Percentiles rank a stretch among this genome's conserved stretches.
These are phyloP conservation scores for Inga leiocalycina DNA, from an alignment of 306 rosid species.

Conservation along the genomic window DNA sequence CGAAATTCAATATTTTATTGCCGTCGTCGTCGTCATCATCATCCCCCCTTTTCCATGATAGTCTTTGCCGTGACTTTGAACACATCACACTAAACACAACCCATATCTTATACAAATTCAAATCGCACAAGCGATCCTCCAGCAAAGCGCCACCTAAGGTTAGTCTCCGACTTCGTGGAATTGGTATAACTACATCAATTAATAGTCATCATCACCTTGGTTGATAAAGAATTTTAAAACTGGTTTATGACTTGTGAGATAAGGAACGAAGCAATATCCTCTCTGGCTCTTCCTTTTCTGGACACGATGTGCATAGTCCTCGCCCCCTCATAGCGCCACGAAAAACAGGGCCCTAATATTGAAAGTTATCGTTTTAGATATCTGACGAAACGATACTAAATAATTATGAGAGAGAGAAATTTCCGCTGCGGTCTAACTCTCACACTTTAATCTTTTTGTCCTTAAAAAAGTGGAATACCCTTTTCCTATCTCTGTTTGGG, in stretches of 20 bases:
- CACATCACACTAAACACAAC: background rate
- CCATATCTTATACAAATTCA: background rate
- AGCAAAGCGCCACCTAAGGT: slow-evolving; percentile 20
- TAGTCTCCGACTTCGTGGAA: slow-evolving; percentile 21
- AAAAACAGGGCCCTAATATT: background rate
- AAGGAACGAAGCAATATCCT: background rate
- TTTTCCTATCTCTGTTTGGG: background rate
- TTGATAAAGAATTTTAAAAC: background rate
- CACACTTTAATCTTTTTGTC: background rate
- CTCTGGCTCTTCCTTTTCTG: background rate
- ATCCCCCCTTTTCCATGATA: background rate
- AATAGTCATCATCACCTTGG: slow-evolving; percentile 5
- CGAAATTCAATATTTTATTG: background rate
- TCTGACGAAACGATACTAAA: background rate
- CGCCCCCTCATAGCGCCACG: background rate
- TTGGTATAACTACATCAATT: background rate
- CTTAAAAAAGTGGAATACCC: background rate
- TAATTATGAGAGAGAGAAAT: background rate
- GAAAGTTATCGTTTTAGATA: background rate
- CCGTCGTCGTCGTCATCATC: background rate
- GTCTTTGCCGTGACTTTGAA: slow-evolving; percentile 1
- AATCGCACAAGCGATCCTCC: background rate
- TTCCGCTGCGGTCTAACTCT: background rate
- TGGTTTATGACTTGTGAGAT: background rate
- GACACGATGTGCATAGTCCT: background rate